Conservation (phyloP, 352 stramenopile species). For the Phytophthora cactorum region DNA sequence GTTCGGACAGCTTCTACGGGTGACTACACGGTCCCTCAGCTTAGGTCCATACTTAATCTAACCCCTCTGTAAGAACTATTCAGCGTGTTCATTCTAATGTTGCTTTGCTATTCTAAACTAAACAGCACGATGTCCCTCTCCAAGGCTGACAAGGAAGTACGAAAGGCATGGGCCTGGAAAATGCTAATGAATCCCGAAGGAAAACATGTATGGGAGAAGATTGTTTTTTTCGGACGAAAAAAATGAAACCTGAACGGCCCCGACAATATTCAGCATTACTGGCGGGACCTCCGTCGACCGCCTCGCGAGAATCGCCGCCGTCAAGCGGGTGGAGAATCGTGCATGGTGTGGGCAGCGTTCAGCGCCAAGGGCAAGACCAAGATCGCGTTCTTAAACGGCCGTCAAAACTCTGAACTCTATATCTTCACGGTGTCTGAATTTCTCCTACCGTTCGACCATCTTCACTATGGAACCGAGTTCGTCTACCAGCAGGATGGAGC, state of each 20-base stretch:
- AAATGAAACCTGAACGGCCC: neutral
- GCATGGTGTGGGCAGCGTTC: neutral
- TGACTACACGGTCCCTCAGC: neutral
- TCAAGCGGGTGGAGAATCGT: neutral
- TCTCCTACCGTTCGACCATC: too few species aligned
- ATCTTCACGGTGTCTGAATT: too few species aligned
- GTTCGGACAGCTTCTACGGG: too few species aligned
- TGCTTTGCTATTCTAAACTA: too few species aligned
- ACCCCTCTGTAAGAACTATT: neutral
- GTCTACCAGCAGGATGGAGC: too few species aligned
- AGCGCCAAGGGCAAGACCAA: too few species aligned
- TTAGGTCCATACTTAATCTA: neutral
- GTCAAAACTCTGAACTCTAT: too few species aligned
- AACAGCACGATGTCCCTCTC: too few species aligned
- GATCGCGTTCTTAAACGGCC: too few species aligned
- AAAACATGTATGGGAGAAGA: neutral
- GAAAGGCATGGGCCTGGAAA: neutral
- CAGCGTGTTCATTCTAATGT: neutral
- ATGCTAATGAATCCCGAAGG: neutral
- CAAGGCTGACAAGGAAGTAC: neutral
- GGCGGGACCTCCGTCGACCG: neutral
- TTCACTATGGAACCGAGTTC: too few species aligned
- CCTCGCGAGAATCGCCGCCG: neutral
- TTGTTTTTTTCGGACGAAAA: neutral
- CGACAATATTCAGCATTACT: neutral